phyloP scores from a whole-genome alignment of 2,329 filamentous ascomycete species.

The Gyromitra esculenta region DNA sequence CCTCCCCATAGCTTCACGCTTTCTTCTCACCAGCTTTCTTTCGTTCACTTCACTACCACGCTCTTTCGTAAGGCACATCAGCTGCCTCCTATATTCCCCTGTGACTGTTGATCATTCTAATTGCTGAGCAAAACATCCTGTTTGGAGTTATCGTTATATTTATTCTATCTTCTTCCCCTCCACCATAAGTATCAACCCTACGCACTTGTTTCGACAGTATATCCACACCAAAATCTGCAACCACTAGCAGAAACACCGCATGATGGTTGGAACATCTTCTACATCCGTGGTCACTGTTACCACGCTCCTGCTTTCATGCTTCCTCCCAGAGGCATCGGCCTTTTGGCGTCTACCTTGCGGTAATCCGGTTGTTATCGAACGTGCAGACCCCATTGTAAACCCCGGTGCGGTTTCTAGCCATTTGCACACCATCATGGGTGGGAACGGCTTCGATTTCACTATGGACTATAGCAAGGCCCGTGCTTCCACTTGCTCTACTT shows the following conservation, averaged over 20 bases:
- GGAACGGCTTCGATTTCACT: constrained; percentile 72
- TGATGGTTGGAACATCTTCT: constrained; percentile 25
- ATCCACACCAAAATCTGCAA: constrained; percentile 13
- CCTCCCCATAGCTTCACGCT: not conserved
- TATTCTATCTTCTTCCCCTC: not conserved
- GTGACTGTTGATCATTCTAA: constrained; percentile 17
- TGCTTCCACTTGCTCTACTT: constrained; percentile 75
- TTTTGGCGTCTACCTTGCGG: constrained; percentile 64
- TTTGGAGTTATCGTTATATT: not conserved
- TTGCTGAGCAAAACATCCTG: constrained; percentile 26
- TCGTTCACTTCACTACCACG: constrained; percentile 10
- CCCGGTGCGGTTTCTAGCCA: constrained; percentile 70
- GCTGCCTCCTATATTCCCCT: constrained; percentile 22
- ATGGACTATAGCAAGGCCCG: constrained; percentile 71
- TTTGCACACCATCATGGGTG: constrained; percentile 75
- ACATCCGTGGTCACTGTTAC: constrained; percentile 19
- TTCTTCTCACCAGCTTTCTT: constrained; percentile 1
- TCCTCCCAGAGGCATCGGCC: constrained; percentile 58
- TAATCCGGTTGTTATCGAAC: constrained; percentile 62
- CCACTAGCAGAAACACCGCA: constrained; percentile 12
- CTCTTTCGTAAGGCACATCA: constrained; percentile 15
- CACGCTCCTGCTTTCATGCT: constrained; percentile 45
- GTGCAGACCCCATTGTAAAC: constrained; percentile 74
- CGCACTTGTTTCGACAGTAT: not conserved
- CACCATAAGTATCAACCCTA: constrained; percentile 23